Percentiles rank a stretch among this genome's conserved stretches.
Conservation (phyloP, 1,284 basidiomycete species). For the Psilocybe mexicana region DNA sequence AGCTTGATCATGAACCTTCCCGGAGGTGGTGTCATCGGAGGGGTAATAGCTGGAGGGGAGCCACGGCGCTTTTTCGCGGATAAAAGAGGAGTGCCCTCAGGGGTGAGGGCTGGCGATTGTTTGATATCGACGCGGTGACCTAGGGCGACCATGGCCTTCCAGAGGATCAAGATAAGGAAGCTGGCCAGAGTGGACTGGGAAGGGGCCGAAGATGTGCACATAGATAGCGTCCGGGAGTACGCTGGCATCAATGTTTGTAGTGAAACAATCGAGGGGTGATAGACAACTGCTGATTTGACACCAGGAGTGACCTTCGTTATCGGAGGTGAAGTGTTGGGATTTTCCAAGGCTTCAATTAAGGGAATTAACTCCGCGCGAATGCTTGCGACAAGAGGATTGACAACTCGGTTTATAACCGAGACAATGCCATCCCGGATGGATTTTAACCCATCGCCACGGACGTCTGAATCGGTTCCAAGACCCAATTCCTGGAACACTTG, state of each 20-base stretch:
- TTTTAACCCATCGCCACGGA: conserved; percentile 65
- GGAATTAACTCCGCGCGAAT: conserved; percentile 63
- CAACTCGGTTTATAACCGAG: conserved; percentile 64
- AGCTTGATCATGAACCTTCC: conserved; percentile 67
- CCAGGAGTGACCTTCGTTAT: conserved; percentile 35
- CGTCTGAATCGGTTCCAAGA: conserved; percentile 60
- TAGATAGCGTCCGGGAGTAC: conserved; percentile 56
- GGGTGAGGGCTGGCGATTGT: conserved; percentile 46
- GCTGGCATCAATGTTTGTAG: conserved; percentile 60
- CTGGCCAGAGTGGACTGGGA: conserved; percentile 64
- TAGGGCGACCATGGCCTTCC: conserved; percentile 70
- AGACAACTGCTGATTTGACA: conserved; percentile 37
- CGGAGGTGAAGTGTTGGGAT: conserved; percentile 31
- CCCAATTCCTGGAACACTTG: conserved; percentile 65
- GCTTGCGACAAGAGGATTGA: conserved; percentile 60
- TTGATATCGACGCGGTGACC: conserved; percentile 52
- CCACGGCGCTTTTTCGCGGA: conserved; percentile 44
- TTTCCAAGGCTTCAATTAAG: conserved; percentile 62
- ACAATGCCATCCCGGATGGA: conserved; percentile 64
- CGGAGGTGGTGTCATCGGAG: conserved; percentile 59
- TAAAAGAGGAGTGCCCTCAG: conserved; percentile 27
- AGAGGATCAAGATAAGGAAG: conserved; percentile 69
- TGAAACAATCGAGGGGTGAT: conserved; percentile 61
- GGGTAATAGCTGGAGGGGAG: conserved; percentile 38
- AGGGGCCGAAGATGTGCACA: conserved; percentile 53